Conservation (phyloP, 2,329 filamentous ascomycete species). For the Dactylellina parvicollis region DNA sequence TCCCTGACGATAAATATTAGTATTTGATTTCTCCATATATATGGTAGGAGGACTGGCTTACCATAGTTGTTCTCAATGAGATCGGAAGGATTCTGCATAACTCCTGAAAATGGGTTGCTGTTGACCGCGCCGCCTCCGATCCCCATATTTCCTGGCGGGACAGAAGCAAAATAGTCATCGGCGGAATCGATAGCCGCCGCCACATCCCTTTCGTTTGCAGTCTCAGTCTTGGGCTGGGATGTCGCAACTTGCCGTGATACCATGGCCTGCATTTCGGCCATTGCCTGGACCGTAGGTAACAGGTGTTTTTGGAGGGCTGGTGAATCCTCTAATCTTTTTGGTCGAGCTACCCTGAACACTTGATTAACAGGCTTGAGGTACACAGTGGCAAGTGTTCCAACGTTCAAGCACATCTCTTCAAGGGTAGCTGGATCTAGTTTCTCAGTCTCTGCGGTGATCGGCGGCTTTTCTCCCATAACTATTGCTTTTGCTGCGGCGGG, state of each 20-base stretch:
- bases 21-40: neutral
- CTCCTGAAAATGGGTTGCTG: slow-evolving; percentile 50
- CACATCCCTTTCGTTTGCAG: slow-evolving; percentile 68
- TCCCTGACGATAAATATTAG: slow-evolving; percentile 15
- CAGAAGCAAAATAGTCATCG: slow-evolving; percentile 59
- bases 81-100: slow-evolving; percentile 51
- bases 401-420: slow-evolving; percentile 96
- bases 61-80: slow-evolving; percentile 52
- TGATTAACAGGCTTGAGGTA: slow-evolving; percentile 98
- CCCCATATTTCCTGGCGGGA: slow-evolving; percentile 52
- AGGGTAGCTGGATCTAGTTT: slow-evolving; percentile 89
- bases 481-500: slow-evolving; percentile 84
- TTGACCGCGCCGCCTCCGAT: slow-evolving; percentile 47
- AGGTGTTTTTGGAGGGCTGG: slow-evolving; percentile 83
- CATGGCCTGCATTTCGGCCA: slow-evolving; percentile 56
- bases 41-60: neutral
- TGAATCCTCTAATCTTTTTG: slow-evolving; percentile 79
- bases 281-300: slow-evolving; percentile 66
- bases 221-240: slow-evolving; percentile 71
- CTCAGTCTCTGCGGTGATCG: slow-evolving; percentile 95
- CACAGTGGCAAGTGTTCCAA: slow-evolving; percentile 94
- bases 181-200: slow-evolving; percentile 66
- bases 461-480: slow-evolving; percentile 96
- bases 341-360: slow-evolving; percentile 89
- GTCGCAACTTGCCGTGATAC: slow-evolving; percentile 63